Evolutionary conservation across 352 stramenopile genomes (phyloP).

Genomic region (Phytophthora palmivora): DNA sequence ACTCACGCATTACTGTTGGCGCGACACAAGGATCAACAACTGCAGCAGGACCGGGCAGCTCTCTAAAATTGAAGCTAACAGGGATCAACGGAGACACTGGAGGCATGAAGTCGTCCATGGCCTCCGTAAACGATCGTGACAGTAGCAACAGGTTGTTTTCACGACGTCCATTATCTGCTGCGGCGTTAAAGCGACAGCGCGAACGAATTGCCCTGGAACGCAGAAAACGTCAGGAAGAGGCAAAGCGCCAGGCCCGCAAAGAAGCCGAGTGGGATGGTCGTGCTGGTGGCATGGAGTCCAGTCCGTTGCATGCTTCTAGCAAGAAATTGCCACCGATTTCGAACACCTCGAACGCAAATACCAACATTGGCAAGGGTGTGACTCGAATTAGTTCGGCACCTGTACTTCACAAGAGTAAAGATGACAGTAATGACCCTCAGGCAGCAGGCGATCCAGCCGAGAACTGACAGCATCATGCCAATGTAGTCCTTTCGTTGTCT

Average conservation of each 20-base stretch:
- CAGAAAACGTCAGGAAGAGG: slow-evolving; percentile 73
- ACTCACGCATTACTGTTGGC: slow-evolving; percentile 22
- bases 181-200: slow-evolving; percentile 80
- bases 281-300: slow-evolving; percentile 70
- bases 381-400: slow-evolving; percentile 71
- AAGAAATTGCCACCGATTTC: slow-evolving; percentile 80
- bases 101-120: slow-evolving; percentile 28
- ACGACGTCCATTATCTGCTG: slow-evolving; percentile 58
- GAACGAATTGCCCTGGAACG: slow-evolving; percentile 66
- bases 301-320: slow-evolving; percentile 34
- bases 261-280: slow-evolving; percentile 84
- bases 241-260: slow-evolving; percentile 59
- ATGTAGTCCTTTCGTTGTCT: slow-evolving; percentile 19
- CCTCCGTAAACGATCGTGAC: slow-evolving; percentile 51
- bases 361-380: slow-evolving; percentile 29
- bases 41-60: slow-evolving; percentile 43
- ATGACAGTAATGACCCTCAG: slow-evolving; percentile 27
- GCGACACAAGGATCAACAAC: slow-evolving; percentile 8
- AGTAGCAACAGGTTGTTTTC: slow-evolving; percentile 72
- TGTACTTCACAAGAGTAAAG: slow-evolving; percentile 63
- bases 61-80: slow-evolving; percentile 70
- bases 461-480: slow-evolving; percentile 23
- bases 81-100: slow-evolving; percentile 27
- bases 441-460: slow-evolving; percentile 26
- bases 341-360: slow-evolving; percentile 9